Evolutionary conservation across 192 early-diverging fungal species (phyloP).

Genomic region (Diversispora epigaea): DNA sequence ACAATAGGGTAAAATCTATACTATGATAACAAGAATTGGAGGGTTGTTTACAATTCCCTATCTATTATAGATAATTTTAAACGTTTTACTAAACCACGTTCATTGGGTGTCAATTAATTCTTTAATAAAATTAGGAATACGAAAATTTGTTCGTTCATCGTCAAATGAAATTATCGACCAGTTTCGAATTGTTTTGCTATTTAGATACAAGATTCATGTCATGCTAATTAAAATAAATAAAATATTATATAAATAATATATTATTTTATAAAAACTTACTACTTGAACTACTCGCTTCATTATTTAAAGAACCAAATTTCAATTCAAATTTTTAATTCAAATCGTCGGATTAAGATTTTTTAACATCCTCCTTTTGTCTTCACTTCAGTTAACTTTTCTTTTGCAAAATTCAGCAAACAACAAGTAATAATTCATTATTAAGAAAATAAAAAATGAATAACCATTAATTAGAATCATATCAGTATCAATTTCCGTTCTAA

Average conservation of each 20-base stretch:
- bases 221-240: too few species aligned
- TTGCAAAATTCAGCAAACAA: background rate
- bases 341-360: background rate
- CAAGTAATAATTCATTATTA: too few species aligned
- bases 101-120: background rate
- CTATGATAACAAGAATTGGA: too few species aligned
- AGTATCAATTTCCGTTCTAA: background rate
- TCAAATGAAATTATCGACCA: background rate
- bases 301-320: too few species aligned
- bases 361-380: background rate
- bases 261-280: too few species aligned
- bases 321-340: too few species aligned
- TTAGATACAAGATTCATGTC: background rate
- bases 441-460: background rate
- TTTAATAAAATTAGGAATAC: background rate
- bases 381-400: background rate
- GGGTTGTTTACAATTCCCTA: too few species aligned
- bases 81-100: background rate
- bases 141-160: background rate
- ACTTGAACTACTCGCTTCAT: too few species aligned
- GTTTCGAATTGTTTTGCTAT: background rate
- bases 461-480: background rate
- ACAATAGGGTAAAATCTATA: too few species aligned
- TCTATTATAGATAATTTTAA: too few species aligned
- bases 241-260: too few species aligned